Conservation (phyloP, 2,329 filamentous ascomycete genomes). For the Knoxdaviesia capensis region DNA sequence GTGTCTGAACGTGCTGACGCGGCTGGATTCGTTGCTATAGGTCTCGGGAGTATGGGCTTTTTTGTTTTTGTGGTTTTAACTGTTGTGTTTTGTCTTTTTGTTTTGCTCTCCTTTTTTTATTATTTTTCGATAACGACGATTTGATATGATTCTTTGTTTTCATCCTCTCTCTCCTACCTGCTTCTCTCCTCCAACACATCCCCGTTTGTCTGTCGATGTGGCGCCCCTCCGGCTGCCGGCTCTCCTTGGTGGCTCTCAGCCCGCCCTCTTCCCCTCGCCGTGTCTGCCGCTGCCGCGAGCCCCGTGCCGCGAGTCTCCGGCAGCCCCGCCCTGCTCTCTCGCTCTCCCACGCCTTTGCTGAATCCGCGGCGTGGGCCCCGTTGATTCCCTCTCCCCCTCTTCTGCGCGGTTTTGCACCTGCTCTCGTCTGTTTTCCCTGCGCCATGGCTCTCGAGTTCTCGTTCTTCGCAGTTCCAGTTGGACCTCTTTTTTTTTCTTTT, state of each 20-base stretch:
- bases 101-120: not conserved
- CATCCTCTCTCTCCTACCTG: not conserved
- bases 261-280: too few relatives aligned
- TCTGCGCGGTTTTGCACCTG: too few relatives aligned
- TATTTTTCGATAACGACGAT: not conserved
- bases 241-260: too few relatives aligned
- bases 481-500: not conserved
- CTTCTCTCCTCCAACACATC: not conserved
- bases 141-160: slow-evolving; percentile 2
- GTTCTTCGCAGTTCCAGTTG: not conserved
- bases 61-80: not conserved
- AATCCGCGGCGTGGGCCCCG: too few relatives aligned
- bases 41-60: not conserved
- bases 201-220: too few relatives aligned
- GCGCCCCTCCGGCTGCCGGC: too few relatives aligned
- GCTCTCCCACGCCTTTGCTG: too few relatives aligned
- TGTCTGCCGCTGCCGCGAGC: too few relatives aligned
- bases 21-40: slow-evolving; percentile 87
- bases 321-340: too few relatives aligned
- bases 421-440: not conserved
- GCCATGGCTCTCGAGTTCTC: not conserved
- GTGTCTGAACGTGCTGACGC: slow-evolving; percentile 91
- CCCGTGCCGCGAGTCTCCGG: too few relatives aligned
- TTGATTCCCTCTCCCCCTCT: too few relatives aligned
- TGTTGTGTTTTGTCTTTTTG: not conserved